Evolutionary conservation across 2,329 filamentous ascomycete genomes (phyloP), one percentile per base, ranked within the genome.

Genomic region (Aspergillus sp.): DNA sequence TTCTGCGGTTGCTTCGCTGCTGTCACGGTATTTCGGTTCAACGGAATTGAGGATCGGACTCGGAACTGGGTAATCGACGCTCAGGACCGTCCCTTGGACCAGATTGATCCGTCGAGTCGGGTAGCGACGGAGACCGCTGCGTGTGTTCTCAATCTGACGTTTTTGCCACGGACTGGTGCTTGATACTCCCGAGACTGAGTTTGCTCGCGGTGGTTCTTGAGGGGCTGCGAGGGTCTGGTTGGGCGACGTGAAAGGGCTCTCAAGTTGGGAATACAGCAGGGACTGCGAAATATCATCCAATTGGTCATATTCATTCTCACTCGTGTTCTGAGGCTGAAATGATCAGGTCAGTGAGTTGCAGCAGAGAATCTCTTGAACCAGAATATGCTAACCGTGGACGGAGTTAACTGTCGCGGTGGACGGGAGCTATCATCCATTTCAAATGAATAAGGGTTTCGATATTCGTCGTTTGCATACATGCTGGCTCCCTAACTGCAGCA

Each of bases 91-190:
- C 61, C 93, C 91, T 72, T 97, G 90, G 12, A 95, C 89, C 44
- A 98, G 86, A 79, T 97, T 97, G 71, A 98, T 88, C 73, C 96
- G 97, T 71, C 93, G 83, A 45, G 93, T 97, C 53, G 88, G 86
- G 73, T 89, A 95, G 53, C 93, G 88, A 73, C 91, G 91, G 57
- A 97, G 19, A 19, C 19, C 19, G 4, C 19, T 19, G 19, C 19
- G 19, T 33, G 32, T 11, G 8, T 11, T 6, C 32, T 11, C 32
- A 33, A 7, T 33, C 32, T 33, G 32, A 13, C 32, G 32, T 33
- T 33, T 6, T 33, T 33, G 32, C 32, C 32, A 33, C 6, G 32
- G 13, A 13, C 32, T 33, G 9, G 11, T 33, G 32, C 5, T 33
- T 6, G 32, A 13, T 5, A 6, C 10, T 33, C 13, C 11, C 13